A percentile compares a stretch with the other conserved stretches of the same genome.
phyloP scores from a whole-genome alignment of 2,329 filamentous ascomycete genomes.

The Aaosphaeria arxii region DNA sequence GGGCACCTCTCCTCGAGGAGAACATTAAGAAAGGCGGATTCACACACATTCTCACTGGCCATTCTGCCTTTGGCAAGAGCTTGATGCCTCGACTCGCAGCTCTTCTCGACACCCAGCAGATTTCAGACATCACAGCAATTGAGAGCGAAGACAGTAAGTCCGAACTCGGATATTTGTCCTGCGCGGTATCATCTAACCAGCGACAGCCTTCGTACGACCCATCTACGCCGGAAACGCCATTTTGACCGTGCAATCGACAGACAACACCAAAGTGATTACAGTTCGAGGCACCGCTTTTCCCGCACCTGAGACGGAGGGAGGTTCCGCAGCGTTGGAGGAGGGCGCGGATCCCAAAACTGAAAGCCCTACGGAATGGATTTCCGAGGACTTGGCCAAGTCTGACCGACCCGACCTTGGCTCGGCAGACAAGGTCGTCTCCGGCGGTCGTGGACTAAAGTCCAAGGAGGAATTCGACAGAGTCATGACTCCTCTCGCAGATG shows the following conservation, averaged over 20 bases:
- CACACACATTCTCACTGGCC: conserved; percentile 85
- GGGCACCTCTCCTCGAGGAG: conserved; percentile 85
- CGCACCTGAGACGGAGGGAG: conserved; percentile 66
- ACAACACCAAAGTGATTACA: conserved; percentile 83
- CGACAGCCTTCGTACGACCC: conserved; percentile 77
- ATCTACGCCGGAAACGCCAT: conserved; percentile 99
- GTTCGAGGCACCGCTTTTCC: conserved; percentile 92
- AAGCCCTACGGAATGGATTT: conserved; percentile 80
- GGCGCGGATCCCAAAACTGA: conserved; percentile 80
- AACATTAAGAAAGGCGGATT: conserved; percentile 96
- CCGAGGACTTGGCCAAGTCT: conserved; percentile 87
- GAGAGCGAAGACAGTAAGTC: conserved; percentile 77
- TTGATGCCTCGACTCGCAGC: conserved; percentile 88
- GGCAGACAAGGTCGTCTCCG: conserved; percentile 86
- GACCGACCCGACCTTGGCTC: conserved; percentile 91
- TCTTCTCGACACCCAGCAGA: conserved; percentile 85
- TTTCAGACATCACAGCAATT: conserved; percentile 86
- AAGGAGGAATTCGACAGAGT: conserved; percentile 95
- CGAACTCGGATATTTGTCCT: too few species aligned
- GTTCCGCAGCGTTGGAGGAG: conserved; percentile 73
- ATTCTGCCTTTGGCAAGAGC: conserved; percentile 96
- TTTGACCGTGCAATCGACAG: conserved; percentile 87
- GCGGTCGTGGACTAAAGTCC: conserved; percentile 91
- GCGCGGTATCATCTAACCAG: conserved; percentile 2
- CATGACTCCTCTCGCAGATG: conserved; percentile 88